phyloP scores from a whole-genome alignment of 1,284 basidiomycete genomes.

The Trichosporon sp. region DNA sequence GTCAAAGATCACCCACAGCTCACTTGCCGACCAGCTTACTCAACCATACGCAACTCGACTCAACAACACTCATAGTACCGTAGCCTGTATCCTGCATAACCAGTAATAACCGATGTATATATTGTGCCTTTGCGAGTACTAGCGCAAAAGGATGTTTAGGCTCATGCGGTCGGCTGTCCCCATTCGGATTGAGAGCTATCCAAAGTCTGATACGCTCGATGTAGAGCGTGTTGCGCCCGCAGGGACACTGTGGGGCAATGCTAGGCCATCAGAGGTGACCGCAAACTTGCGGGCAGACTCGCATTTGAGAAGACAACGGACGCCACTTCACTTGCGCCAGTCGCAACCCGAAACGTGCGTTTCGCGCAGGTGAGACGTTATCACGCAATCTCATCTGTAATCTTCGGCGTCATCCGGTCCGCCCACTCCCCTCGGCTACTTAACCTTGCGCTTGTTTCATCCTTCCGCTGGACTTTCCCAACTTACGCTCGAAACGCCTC shows the following conservation, averaged over 20 bases:
- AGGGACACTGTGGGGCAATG: too few relatives aligned
- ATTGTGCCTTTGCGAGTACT: background rate
- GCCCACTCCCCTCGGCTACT: background rate
- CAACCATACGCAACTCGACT: background rate
- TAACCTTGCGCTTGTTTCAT: background rate
- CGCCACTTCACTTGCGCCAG: background rate
- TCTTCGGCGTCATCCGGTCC: background rate
- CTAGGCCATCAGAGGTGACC: too few relatives aligned
- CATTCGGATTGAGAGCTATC: too few relatives aligned
- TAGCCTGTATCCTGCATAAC: background rate
- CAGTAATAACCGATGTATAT: background rate
- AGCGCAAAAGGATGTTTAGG: too few relatives aligned
- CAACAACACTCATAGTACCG: background rate
- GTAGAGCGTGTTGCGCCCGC: too few relatives aligned
- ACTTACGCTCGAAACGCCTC: background rate
- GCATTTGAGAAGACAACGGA: background rate
- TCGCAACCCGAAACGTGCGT: background rate
- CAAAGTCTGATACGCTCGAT: too few relatives aligned
- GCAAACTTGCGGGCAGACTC: background rate
- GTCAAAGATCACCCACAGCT: background rate
- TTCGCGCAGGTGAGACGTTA: background rate
- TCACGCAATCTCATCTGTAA: conserved; percentile 10
- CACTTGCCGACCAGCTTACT: background rate
- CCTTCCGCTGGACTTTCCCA: background rate
- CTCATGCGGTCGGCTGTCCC: too few relatives aligned